Evolutionary conservation across 164 flowering plant genomes (phyloP).

Genomic region (Pachysandra terminalis): DNA sequence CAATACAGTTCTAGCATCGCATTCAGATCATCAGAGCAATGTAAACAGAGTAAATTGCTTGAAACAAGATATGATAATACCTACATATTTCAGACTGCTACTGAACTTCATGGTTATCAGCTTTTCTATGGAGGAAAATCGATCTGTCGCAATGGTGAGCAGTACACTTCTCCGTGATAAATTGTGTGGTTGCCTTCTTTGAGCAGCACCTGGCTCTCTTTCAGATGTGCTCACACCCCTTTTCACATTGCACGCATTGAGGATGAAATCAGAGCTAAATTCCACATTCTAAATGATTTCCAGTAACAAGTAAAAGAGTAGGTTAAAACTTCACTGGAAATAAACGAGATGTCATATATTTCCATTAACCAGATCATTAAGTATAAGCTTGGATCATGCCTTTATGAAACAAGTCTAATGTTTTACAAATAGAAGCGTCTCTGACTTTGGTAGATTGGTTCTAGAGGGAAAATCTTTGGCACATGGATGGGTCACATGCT

Average conservation of each 20-base stretch:
- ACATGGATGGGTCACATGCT: too few species aligned
- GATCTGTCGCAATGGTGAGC: constrained; percentile 80
- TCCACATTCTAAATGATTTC: background rate
- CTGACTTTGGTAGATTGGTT: too few species aligned
- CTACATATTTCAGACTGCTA: constrained; percentile 10
- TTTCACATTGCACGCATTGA: background rate
- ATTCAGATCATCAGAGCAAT: constrained; percentile 14
- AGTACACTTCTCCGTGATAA: constrained; percentile 46
- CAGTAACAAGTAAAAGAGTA: background rate
- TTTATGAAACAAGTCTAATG: too few species aligned
- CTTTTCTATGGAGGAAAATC: constrained; percentile 61
- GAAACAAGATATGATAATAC: background rate
- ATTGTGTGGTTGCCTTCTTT: constrained; percentile 45
- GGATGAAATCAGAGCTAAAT: background rate
- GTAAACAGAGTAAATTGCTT: constrained; percentile 14
- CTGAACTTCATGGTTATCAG: constrained; percentile 29
- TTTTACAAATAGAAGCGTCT: too few species aligned
- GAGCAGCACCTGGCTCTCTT: constrained; percentile 51
- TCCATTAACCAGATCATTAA: background rate
- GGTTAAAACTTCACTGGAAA: background rate
- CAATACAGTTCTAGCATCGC: background rate
- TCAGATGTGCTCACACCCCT: constrained; percentile 46
- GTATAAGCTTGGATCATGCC: too few species aligned
- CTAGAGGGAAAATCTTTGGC: too few species aligned
- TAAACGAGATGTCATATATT: background rate